A percentile compares a stretch with the other conserved stretches of the same genome.
Conservation (phyloP, 139 green algal species). For the Chlorella sp. region DNA sequence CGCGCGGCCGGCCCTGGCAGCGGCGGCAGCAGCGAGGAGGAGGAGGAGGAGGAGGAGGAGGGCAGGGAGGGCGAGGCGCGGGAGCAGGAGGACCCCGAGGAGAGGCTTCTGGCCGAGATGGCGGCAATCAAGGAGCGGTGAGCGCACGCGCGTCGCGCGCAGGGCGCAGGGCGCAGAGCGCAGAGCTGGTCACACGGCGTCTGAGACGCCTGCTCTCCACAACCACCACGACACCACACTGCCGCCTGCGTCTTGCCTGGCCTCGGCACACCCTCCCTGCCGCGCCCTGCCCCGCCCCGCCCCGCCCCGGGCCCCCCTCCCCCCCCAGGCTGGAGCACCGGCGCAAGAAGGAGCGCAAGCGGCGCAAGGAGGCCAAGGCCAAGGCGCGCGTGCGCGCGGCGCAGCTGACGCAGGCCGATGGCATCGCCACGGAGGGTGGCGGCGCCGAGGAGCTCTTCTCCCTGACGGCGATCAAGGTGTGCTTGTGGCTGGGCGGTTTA, state of each 20-base stretch:
- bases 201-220: no score
- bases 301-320: no score
- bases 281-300: no score
- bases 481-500: no score
- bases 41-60: conserved; percentile 15
- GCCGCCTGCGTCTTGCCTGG: no score
- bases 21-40: not conserved
- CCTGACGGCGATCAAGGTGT: conserved; percentile 28
- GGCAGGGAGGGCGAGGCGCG: conserved; percentile 11
- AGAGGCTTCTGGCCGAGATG: conserved; percentile 89
- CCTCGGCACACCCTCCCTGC: no score
- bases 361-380: conserved; percentile 75
- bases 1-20: not conserved
- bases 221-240: no score
- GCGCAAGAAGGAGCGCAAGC: conserved; percentile 69
- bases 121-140: conserved; percentile 69
- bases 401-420: conserved; percentile 57
- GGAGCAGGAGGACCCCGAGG: conserved; percentile 69
- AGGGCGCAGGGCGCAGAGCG: no score
- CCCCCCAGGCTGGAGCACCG: conserved; percentile 55
- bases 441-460: conserved; percentile 52
- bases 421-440: conserved; percentile 44
- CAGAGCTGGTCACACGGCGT: no score
- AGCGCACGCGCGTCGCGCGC: not conserved
- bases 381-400: conserved; percentile 72